Base-by-base conservation (phyloP, 768 basidiomycete genomes). In the Tylopilus rubrobrunneus region DNA sequence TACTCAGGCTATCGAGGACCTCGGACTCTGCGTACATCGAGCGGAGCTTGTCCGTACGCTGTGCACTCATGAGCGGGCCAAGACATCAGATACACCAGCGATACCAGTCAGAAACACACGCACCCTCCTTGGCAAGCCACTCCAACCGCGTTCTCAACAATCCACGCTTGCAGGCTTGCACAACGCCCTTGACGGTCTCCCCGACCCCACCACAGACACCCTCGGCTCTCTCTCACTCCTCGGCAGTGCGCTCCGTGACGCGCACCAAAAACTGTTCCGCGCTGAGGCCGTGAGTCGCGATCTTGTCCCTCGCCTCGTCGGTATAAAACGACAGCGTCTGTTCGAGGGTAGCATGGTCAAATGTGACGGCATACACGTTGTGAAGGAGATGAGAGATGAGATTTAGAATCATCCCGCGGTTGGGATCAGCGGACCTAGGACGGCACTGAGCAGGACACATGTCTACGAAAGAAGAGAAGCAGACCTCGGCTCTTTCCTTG, bases 361-460 rank as follows among this genome's bases (percentile, higher is more conserved):
- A 84, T 23, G 74, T 61, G 21, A 76, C 54, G 3, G 61, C 60
- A 59, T 88, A 92, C 53, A 82, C 76, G 27, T 76, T 73, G 56
- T 89, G 82, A 5, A 71, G 73, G 45, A 91, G 76, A 52, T 85
- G 81, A 0, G 70, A 61, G 46, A 89, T 73, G n/a, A 92, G 78
- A 3, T 66, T 62, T 3, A 68, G 68, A 40, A 91, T 74, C 41
- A 70, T 61, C 0, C 52, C 52, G 6, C 84, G 76, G 10, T 74
- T 60, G 27, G 67, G 55, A 45, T 80, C 76, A 28, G 59, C 61
- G 29, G 68, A 58, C 48, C 79, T 39, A 56, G 15, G n/a, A 51
- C 8, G 36, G 17, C 7, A 19, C 10, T 60, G 42, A 45, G 48
- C 21, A 19, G 27, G 27, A 3, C 4, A 7, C 25, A n/a, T 31